Evolutionary conservation across 805 yeast genomes (phyloP), one percentile per base, ranked within the genome.

Genomic region (Saturnispora mendoncae): DNA sequence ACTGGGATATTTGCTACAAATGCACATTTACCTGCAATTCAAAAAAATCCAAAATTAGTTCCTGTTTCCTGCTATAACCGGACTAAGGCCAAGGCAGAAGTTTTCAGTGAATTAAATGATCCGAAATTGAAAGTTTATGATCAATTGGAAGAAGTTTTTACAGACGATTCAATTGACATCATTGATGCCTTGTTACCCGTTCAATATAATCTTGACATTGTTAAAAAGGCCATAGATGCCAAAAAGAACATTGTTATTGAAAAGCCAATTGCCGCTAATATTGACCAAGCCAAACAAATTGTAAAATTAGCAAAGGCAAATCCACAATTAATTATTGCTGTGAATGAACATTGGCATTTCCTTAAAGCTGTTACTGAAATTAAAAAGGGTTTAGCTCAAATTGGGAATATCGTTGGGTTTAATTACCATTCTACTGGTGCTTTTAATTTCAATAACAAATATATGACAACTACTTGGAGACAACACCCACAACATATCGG

Each of bases 121-220:
- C 87, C 92, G 13, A 68, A 67, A 5, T 50, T 62, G 3, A 74
- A 75, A 46, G 76, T 85, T 12, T 78, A 70, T 56, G 78, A 76
- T 41, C 55, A 68, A 18, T 55, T 84, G 41, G 92, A 83, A 33
- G 76, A 66, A n/a, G 71, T 83, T 14, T 66, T 87, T 52, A 60
- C 64, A 33, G 87, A 83, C 56, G 67, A 76, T n/a, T 60, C 72
- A 0, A 74, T 87, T 33, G 92, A 84, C 46, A 72, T 80, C 24
- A 71, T 90, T 23, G 97, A 90, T 57, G 94, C 86, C 2, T 68
- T 88, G 47, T 71, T 90, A 40, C 97, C 97, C n/a, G 95, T 80
- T 1, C 90, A 86, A 58, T 72, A 62, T 66, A 90, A 86, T 59
- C 65, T 77, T 35, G 76, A 68, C 30, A 78, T 78, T 2, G 80